Evolutionary conservation across 2,329 filamentous ascomycete species (phyloP).

Genomic region (Venturia aucupariae): DNA sequence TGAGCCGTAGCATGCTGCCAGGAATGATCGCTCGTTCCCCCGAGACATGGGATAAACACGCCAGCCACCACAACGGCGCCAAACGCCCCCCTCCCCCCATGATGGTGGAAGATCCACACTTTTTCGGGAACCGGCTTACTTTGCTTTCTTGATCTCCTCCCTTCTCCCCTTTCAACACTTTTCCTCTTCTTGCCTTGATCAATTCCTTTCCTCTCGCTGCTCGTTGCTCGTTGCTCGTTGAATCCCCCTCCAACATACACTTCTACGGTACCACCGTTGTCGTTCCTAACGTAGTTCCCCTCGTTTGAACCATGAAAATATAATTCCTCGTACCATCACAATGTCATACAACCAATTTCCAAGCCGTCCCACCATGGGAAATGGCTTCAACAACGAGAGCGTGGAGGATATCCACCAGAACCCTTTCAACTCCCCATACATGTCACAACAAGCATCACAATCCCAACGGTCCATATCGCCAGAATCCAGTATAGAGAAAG

Average conservation of each 20-base stretch:
- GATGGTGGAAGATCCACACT: neutral
- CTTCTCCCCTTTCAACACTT: neutral
- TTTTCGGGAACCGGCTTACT: neutral
- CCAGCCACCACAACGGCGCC: slow-evolving; percentile 3
- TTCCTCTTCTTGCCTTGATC: neutral
- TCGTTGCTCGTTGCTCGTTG: too few species aligned
- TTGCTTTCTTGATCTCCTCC: neutral
- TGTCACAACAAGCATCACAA: neutral
- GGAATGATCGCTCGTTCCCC: neutral
- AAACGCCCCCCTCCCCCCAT: neutral
- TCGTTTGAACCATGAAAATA: slow-evolving; percentile 1
- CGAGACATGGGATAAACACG: neutral
- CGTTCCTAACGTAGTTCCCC: neutral
- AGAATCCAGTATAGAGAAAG: neutral
- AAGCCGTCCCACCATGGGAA: neutral
- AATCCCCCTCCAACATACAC: neutral
- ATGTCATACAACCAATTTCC: neutral
- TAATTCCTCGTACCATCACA: neutral
- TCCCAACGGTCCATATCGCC: neutral
- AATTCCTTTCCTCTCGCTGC: neutral
- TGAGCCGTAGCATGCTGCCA: neutral
- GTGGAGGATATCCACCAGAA: neutral
- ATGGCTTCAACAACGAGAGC: neutral
- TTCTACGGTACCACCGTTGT: neutral
- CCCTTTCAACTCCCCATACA: neutral